These are phyloP conservation scores for Dalbergia cochinchinensis DNA, from an alignment of 306 rosid species.

Conservation along the genomic window DNA sequence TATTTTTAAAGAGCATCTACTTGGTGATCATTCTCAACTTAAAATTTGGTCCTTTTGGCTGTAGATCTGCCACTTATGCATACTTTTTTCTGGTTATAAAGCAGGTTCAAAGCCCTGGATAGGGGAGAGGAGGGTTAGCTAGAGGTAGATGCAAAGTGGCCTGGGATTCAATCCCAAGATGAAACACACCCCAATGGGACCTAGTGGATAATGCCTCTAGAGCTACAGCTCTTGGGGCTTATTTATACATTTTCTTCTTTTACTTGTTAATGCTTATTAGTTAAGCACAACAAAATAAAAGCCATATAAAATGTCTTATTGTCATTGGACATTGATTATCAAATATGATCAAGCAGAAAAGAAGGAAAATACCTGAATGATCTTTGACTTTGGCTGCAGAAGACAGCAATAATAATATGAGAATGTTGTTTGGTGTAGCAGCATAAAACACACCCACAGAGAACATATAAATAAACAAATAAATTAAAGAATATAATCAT, in stretches of 20 bases:
- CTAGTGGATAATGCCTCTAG: background rate
- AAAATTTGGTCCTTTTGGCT: background rate
- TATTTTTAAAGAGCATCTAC: background rate
- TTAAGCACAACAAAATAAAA: background rate
- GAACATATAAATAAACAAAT: background rate
- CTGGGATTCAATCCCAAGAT: background rate
- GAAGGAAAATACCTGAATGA: constrained; percentile 59
- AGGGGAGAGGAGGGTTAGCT: background rate
- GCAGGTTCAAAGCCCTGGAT: background rate
- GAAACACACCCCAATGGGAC: background rate
- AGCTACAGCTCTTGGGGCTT: constrained; percentile 11
- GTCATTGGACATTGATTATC: constrained; percentile 1
- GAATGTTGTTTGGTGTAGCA: constrained; percentile 26
- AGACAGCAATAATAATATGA: constrained; percentile 47
- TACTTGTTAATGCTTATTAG: background rate
- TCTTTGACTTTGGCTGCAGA: constrained; percentile 73
- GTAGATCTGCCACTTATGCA: background rate
- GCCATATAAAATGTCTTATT: background rate
- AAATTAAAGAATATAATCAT: background rate
- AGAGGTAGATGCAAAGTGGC: background rate
- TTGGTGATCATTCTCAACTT: background rate
- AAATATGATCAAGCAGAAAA: constrained; percentile 32
- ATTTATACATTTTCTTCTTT: background rate
- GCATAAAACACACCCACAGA: background rate
- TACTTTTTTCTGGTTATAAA: background rate